Base-by-base conservation (phyloP, 1,284 basidiomycete genomes). In the Cystobasidium slooffiae region DNA sequence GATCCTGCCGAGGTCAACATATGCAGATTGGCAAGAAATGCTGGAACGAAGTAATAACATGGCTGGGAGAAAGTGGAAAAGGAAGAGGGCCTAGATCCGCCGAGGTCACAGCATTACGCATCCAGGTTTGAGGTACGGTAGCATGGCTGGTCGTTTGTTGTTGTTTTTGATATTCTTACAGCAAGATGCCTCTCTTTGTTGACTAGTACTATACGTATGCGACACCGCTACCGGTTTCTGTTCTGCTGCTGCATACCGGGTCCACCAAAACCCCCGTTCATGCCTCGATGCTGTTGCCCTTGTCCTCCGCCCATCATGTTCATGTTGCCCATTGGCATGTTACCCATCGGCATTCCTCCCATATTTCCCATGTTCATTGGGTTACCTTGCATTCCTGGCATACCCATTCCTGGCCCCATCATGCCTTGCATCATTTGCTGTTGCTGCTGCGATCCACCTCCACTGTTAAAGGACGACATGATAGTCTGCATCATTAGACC, bases 1-100 rank as follows among this genome's bases (percentile, higher is more conserved):
- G 85, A 64, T 86, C 85, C 39, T 97, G 94, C 81, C 85, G 88
- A 39, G 92, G 92, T 8, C 85, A 87, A 79, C 94, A 97, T 81
- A 96, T 97, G 94, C 86, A 91, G 72, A 83, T 97, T 59, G 83
- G 80, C 14, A 78, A 79, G 18, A 83, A 82, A 24, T 89, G 91
- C 81, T 88, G 89, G 89, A 52, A 79, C 78, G 39, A 82, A 80
- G 22, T 84, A 81, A 46, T 73, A 4, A 76, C 37, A 6, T 75
- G 68, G 67, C 20, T 75, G 20, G 74, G 73, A 18, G 9, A 37
- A 8, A 44, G 61, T 22, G 69, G 69, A 9, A 22, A 55, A 51
- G 69, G 69, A 8, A 62, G 61, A 63, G 69, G 69, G 20, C 22
- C 59, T 18, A 51, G 69, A 20, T n/a, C 39, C 9, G 16, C 9